A percentile compares a stretch with the other conserved stretches of the same genome.
Evolutionary conservation across 768 basidiomycete species (phyloP).

Genomic region (Cystobasidium tubakii): DNA sequence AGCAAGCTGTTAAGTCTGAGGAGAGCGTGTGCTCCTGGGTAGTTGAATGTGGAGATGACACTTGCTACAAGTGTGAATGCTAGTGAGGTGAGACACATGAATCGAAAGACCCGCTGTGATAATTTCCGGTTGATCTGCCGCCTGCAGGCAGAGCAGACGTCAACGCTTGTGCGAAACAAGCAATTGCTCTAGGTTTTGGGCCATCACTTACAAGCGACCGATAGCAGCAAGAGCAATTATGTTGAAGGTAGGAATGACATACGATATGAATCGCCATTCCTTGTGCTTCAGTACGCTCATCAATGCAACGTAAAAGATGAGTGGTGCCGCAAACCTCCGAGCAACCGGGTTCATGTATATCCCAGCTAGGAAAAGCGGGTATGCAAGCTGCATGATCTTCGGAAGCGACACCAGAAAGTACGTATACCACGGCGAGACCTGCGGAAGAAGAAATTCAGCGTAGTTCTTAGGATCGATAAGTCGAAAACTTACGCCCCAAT

Average conservation of each 20-base stretch:
- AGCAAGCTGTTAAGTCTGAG: constrained; percentile 56
- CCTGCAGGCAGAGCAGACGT: constrained; percentile 28
- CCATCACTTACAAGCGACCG: constrained; percentile 44
- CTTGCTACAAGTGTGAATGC: constrained; percentile 57
- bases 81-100: constrained; percentile 57
- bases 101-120: constrained; percentile 51
- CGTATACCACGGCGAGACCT: constrained; percentile 65
- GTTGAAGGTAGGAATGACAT: constrained; percentile 75
- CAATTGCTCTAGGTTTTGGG: constrained; percentile 11
- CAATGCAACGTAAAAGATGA: constrained; percentile 56
- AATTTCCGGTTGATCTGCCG: constrained; percentile 19
- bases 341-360: constrained; percentile 54
- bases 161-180: background rate
- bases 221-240: constrained; percentile 64
- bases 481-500: constrained; percentile 74
- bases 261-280: constrained; percentile 94
- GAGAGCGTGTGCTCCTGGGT: constrained; percentile 80
- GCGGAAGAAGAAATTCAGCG: constrained; percentile 34
- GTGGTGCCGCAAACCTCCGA: constrained; percentile 56
- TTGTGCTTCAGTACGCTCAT: constrained; percentile 83
- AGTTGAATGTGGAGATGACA: constrained; percentile 65
- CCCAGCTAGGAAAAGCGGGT: constrained; percentile 61
- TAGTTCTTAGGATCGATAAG: background rate
- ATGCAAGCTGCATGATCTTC: constrained; percentile 64
- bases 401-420: constrained; percentile 69